A percentile compares a stretch with the other conserved stretches of the same genome.
Evolutionary conservation across 306 rosid genomes (phyloP).

Genomic region (Nissolia schottii): DNA sequence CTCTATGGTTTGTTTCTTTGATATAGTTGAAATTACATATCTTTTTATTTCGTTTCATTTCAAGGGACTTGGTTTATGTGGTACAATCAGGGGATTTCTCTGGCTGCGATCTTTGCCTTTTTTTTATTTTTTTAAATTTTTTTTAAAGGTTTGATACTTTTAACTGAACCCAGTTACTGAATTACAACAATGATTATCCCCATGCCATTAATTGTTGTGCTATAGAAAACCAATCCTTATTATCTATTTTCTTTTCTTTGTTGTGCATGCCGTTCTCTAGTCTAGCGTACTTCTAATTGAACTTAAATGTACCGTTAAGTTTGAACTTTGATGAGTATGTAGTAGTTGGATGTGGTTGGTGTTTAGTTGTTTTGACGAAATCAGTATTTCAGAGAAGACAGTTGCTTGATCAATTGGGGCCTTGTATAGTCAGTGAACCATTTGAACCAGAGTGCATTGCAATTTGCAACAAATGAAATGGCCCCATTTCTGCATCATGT

Average conservation of each 20-base stretch:
- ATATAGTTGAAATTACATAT: neutral
- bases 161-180: neutral
- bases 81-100: neutral
- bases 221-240: neutral
- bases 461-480: neutral
- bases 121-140: neutral
- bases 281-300: neutral
- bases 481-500: neutral
- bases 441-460: neutral
- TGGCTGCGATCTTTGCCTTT: neutral
- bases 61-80: too few relatives aligned
- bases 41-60: neutral
- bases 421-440: neutral
- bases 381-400: neutral
- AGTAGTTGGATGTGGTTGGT: neutral
- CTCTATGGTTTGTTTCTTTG: neutral
- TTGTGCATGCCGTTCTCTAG: neutral
- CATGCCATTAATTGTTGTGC: neutral
- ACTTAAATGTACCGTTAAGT: neutral
- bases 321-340: neutral
- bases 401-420: neutral
- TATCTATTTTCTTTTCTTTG: neutral
- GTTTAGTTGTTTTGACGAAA: neutral
- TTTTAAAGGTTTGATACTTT: neutral
- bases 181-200: neutral